phyloP scores from a whole-genome alignment of 31 red algal species.

The Porphyra umbilicalis region DNA sequence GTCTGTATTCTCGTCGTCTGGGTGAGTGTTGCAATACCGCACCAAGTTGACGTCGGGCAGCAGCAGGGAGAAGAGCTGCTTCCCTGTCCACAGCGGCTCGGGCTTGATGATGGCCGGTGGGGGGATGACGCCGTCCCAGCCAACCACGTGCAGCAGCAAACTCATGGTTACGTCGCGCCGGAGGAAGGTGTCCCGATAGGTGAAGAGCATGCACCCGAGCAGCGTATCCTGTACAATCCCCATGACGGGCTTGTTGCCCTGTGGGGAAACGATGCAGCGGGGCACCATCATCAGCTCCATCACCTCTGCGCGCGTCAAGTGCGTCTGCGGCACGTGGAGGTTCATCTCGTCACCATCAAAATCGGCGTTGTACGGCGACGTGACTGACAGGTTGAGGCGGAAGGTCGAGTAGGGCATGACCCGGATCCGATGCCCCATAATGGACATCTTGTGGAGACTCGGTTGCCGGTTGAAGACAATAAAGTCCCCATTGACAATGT shows the following conservation, averaged over 20 bases:
- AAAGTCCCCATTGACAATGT: conserved; percentile 89
- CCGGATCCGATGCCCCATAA: conserved; percentile 96
- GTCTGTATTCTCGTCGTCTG: conserved; percentile 64
- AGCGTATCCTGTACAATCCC: conserved; percentile 96
- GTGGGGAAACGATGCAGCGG: conserved; percentile 90
- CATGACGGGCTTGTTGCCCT: conserved; percentile 95
- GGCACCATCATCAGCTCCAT: conserved; percentile 96
- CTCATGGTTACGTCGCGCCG: conserved; percentile 80
- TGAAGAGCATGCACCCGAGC: conserved; percentile 94
- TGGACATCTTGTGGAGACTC: conserved; percentile 96
- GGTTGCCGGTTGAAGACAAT: conserved; percentile 99
- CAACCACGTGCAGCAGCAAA: conserved; percentile 82
- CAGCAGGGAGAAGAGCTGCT: conserved; percentile 96
- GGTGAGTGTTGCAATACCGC: conserved; percentile 76
- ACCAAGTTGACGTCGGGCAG: conserved; percentile 79
- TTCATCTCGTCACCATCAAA: conserved; percentile 99
- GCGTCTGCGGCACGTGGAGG: conserved; percentile 87
- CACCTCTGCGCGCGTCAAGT: conserved; percentile 84
- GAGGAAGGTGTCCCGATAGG: conserved; percentile 86
- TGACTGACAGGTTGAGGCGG: conserved; percentile 93
- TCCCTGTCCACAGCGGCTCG: conserved; percentile 93
- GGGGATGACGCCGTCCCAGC: conserved; percentile 84
- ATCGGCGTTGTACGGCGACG: conserved; percentile 99
- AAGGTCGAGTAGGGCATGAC: conserved; percentile 97
- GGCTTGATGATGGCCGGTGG: conserved; percentile 90